Conservation (phyloP, 768 basidiomycete species). For the Leccinum arenicola region DNA sequence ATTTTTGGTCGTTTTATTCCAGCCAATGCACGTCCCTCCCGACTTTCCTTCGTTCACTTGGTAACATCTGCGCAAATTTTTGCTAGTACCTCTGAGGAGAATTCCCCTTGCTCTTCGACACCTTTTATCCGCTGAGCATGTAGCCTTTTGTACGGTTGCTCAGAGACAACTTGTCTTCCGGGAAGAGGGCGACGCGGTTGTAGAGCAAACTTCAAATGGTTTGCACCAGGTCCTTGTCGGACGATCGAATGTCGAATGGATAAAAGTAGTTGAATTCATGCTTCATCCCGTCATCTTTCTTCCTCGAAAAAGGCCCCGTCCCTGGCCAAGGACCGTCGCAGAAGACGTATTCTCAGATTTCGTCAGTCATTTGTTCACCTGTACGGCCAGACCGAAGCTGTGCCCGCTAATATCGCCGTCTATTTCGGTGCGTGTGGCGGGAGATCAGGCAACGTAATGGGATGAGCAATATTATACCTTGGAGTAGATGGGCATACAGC, state of each 20-base stretch:
- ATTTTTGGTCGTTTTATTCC: too few relatives aligned
- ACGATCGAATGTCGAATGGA: conserved; percentile 96
- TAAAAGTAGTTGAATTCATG: conserved; percentile 97
- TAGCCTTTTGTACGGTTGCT: conserved; percentile 96
- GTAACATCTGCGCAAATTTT: too few relatives aligned
- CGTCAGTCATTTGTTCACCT: conserved; percentile 93
- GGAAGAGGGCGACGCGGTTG: conserved; percentile 92
- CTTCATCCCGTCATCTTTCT: conserved; percentile 81
- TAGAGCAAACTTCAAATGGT: conserved; percentile 95
- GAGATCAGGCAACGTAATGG: background rate
- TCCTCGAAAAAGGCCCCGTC: conserved; percentile 61
- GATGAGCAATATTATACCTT: conserved; percentile 52
- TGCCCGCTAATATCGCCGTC: conserved; percentile 75
- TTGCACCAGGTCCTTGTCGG: conserved; percentile 94
- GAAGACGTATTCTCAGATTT: conserved; percentile 95
- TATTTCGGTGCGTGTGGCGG: conserved; percentile 23
- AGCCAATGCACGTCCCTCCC: too few relatives aligned
- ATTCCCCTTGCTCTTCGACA: conserved; percentile 97
- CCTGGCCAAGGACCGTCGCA: conserved; percentile 72
- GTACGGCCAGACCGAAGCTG: conserved; percentile 80
- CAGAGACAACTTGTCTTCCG: conserved; percentile 81
- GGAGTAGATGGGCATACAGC: conserved; percentile 90
- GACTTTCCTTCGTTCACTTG: too few relatives aligned
- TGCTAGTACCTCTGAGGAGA: conserved; percentile 31
- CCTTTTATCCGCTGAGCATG: conserved; percentile 97